Evolutionary conservation across 345 rosid species (phyloP).

Genomic region (Bruguiera parviflora): DNA sequence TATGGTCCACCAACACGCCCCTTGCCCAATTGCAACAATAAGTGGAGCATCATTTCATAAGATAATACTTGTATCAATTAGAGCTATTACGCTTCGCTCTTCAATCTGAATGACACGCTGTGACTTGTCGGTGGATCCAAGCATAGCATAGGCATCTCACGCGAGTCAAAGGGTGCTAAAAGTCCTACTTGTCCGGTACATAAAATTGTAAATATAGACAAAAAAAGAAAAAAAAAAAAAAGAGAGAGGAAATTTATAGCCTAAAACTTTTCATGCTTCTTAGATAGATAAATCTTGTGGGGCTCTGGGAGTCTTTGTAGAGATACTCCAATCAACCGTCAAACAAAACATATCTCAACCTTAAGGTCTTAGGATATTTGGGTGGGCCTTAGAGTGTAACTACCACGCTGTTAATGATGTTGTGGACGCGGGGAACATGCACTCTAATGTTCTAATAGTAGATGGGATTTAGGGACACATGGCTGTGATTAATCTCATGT

Average conservation of each 20-base stretch:
- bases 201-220: neutral
- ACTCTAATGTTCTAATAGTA: no score
- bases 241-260: no score
- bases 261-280: neutral
- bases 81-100: no score
- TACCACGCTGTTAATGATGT: neutral
- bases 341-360: neutral
- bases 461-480: neutral
- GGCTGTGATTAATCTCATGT: no score
- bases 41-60: neutral
- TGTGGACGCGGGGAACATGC: neutral
- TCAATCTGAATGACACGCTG: neutral
- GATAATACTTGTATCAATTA: no score
- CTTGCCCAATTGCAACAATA: no score
- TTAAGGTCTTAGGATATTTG: neutral
- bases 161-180: neutral
- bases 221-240: no score
- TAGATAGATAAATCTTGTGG: neutral
- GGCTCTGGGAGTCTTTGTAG: neutral
- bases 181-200: neutral
- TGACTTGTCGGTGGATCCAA: slow-evolving; percentile 1
- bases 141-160: neutral
- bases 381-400: neutral
- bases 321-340: neutral
- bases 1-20: neutral